Base-by-base conservation (phyloP, 2,329 filamentous ascomycete genomes). In the Anthostomella pinea region DNA sequence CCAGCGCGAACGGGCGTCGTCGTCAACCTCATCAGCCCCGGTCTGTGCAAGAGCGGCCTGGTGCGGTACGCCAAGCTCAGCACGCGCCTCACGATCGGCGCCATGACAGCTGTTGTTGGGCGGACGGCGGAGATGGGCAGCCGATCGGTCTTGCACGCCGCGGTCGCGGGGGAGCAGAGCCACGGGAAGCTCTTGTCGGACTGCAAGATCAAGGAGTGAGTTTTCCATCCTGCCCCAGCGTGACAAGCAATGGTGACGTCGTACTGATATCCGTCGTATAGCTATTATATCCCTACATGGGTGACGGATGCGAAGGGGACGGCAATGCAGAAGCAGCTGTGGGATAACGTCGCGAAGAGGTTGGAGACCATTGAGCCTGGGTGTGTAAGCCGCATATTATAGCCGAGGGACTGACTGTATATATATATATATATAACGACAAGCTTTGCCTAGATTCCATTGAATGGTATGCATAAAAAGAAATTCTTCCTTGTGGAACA, bases 1-100 rank as follows among this genome's bases (percentile, higher is more conserved):
- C 41, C 43, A 5, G 45, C 51, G 0, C 43, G 44, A 5, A 54
- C 53, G 0, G 56, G 57, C 1, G 57, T 64, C 15, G 43, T 63
- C 21, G 29, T 63, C 16, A 63, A 62, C 41, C 14, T 50, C 1
- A 21, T 58, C 9, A 51, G 52, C 32, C 61, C 60, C 0, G 60
- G 60, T 1, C 36, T 63, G 4, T 57, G 53, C 46, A 52, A 46
- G 26, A 54, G 54, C 1, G 44, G 39, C 2, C 51, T 56, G 10
- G 14, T 29, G 16, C 11, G 30, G n/a, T 19, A 35, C 19, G 25
- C 24, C 18, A 21, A 8, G 4, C 25, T 35, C 16, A 16, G 11
- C 13, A 30, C 26, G 6, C 22, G 19, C 8, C 8, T 30, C 17
- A 13, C 9, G 10, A 17, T 35, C 2, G 13, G 10, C 6, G 20